phyloP scores from a whole-genome alignment of 352 stramenopile species.

The Globisporangium orthogonon region DNA sequence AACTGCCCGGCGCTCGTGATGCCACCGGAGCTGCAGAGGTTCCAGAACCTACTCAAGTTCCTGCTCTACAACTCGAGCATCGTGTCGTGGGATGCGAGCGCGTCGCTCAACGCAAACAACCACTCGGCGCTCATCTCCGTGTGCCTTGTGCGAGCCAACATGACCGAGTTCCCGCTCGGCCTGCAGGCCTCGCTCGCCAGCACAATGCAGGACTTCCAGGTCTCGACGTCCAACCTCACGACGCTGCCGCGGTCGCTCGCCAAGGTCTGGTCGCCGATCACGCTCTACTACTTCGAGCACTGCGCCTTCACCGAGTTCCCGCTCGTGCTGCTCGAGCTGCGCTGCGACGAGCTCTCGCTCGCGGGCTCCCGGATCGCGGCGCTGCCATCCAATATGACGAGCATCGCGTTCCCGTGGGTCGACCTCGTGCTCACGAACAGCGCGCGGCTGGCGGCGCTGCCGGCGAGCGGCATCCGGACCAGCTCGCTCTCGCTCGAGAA shows the following conservation, averaged over 20 bases:
- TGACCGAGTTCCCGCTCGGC: conserved; percentile 12
- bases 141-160: conserved; percentile 13
- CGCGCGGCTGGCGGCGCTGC: conserved; percentile 8
- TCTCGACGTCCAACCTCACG: conserved; percentile 12
- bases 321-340: conserved; percentile 9
- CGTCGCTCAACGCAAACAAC: conserved; percentile 18
- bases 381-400: conserved; percentile 19
- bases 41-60: conserved; percentile 25
- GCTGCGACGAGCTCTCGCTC: conserved; percentile 16
- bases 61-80: conserved; percentile 34
- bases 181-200: conserved; percentile 8
- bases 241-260: conserved; percentile 4
- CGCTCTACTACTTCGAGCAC: conserved; percentile 14
- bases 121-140: conserved; percentile 15
- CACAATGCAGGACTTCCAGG: conserved; percentile 11
- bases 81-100: conserved; percentile 13
- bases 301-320: conserved; percentile 13
- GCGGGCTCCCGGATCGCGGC: conserved; percentile 10
- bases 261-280: conserved; percentile 9
- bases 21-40: conserved; percentile 18
- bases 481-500: conserved; percentile 29
- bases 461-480: conserved; percentile 5
- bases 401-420: conserved; percentile 14
- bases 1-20: conserved; percentile 26
- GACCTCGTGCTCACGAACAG: conserved; percentile 14